A percentile compares a stretch with the other conserved stretches of the same genome.
Evolutionary conservation across 176 grass and related monocot genomes (phyloP).

Genomic region (Oryza rufipogon): DNA sequence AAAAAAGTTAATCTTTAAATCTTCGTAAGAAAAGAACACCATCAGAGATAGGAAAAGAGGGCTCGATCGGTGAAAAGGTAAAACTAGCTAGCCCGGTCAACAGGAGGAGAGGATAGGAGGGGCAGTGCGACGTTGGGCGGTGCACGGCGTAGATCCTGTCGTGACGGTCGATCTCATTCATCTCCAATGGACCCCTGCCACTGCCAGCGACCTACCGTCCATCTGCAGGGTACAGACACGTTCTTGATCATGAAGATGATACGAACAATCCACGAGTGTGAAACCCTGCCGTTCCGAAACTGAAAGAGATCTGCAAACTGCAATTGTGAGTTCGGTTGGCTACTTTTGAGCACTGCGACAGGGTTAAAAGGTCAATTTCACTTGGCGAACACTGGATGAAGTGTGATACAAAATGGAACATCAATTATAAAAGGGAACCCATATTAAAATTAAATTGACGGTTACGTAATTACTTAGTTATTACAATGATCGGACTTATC

Average conservation of each 20-base stretch:
- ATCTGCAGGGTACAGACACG: background rate
- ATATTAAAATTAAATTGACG: too few species aligned
- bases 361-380: too few species aligned
- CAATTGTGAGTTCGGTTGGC: background rate
- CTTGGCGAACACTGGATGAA: too few species aligned
- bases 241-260: background rate
- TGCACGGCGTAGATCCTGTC: background rate
- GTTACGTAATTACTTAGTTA: background rate
- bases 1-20: too few species aligned
- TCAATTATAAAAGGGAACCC: too few species aligned
- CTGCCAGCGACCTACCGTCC: background rate
- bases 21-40: too few species aligned
- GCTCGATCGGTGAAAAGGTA: background rate
- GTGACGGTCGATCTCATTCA: background rate
- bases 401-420: too few species aligned
- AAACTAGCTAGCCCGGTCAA: background rate
- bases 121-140: conserved; percentile 31
- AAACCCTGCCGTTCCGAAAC: background rate
- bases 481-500: background rate
- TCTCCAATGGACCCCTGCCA: too few species aligned
- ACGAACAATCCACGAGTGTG: background rate
- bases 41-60: background rate
- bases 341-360: background rate
- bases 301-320: background rate
- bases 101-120: background rate